Conservation (phyloP, 306 rosid species). For the Cicer arietinum region DNA sequence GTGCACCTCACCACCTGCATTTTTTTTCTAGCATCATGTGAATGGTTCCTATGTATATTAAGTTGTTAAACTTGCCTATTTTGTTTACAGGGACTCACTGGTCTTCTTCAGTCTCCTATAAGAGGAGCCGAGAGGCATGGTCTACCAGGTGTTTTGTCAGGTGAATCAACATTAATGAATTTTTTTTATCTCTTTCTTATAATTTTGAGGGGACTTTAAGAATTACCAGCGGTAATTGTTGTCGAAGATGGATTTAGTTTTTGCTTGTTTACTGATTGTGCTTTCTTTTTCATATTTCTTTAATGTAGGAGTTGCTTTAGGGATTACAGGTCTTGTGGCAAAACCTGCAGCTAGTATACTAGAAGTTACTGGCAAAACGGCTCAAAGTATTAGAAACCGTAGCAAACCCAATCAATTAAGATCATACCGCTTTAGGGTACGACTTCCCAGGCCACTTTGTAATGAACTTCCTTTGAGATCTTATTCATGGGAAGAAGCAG, state of each 20-base stretch:
- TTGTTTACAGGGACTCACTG: constrained; percentile 86
- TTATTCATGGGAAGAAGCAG: constrained; percentile 93
- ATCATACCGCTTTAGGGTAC: constrained; percentile 63
- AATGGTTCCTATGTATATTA: neutral
- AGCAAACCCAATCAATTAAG: constrained; percentile 75
- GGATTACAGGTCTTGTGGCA: no score
- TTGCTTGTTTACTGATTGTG: constrained; percentile 36
- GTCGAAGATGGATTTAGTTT: neutral
- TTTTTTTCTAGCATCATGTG: neutral
- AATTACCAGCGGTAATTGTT: constrained; percentile 14
- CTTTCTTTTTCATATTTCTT: constrained; percentile 39
- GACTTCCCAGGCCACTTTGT: constrained; percentile 79
- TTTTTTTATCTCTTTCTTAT: constrained; percentile 22
- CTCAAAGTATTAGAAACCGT: constrained; percentile 85
- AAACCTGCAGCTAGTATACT: constrained; percentile 87
- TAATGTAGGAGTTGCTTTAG: constrained; percentile 82
- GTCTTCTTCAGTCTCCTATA: constrained; percentile 94
- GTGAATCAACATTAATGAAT: constrained; percentile 50
- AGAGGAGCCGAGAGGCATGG: constrained; percentile 98
- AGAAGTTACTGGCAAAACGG: constrained; percentile 94
- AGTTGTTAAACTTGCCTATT: constrained; percentile 30
- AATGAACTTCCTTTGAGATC: constrained; percentile 69
- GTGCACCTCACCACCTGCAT: neutral
- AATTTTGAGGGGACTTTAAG: constrained; percentile 28
- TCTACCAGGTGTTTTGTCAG: constrained; percentile 94